Percentiles rank a stretch among this genome's conserved stretches.
phyloP scores from a whole-genome alignment of 2,329 filamentous ascomycete species.

The Aaosphaeria pasadenensis region DNA sequence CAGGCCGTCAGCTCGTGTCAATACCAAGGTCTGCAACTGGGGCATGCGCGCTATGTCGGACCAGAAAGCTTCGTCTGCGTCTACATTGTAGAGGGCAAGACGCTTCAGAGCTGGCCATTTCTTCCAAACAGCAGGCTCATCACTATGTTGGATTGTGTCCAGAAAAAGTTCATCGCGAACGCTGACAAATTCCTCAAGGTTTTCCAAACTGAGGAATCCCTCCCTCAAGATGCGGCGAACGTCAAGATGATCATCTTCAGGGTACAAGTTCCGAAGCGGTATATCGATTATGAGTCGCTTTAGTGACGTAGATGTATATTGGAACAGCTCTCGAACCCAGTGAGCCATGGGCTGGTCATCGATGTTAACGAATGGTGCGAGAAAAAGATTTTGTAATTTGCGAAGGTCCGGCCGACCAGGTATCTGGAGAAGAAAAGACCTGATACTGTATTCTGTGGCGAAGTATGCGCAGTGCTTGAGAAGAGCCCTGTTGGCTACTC shows the following conservation, averaged over 20 bases:
- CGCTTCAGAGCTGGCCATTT: constrained; percentile 43
- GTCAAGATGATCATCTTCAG: constrained; percentile 41
- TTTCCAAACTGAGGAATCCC: constrained; percentile 45
- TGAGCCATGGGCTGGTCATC: constrained; percentile 44
- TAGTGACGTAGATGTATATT: constrained; percentile 40
- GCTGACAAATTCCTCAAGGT: constrained; percentile 50
- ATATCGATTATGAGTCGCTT: constrained; percentile 49
- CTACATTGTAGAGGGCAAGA: constrained; percentile 45
- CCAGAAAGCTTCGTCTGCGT: constrained; percentile 32
- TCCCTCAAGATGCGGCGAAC: constrained; percentile 41
- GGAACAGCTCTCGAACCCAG: constrained; percentile 45
- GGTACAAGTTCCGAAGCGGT: constrained; percentile 45
- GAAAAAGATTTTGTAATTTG: constrained; percentile 40
- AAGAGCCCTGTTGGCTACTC: constrained; percentile 43
- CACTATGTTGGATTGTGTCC: constrained; percentile 2
- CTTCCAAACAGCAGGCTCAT: constrained; percentile 41
- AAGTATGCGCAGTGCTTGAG: constrained; percentile 47
- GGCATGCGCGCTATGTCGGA: constrained; percentile 32
- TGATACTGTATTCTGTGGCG: constrained; percentile 33
- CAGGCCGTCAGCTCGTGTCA: constrained; percentile 40
- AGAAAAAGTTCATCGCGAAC: constrained; percentile 47
- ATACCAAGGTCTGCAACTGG: constrained; percentile 42
- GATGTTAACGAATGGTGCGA: constrained; percentile 27
- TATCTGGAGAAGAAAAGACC: constrained; percentile 16
- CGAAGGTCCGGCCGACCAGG: constrained; percentile 9